These are phyloP conservation scores for Phaseolus coccineus DNA, from an alignment of 331 rosid species.

Conservation along the genomic window DNA sequence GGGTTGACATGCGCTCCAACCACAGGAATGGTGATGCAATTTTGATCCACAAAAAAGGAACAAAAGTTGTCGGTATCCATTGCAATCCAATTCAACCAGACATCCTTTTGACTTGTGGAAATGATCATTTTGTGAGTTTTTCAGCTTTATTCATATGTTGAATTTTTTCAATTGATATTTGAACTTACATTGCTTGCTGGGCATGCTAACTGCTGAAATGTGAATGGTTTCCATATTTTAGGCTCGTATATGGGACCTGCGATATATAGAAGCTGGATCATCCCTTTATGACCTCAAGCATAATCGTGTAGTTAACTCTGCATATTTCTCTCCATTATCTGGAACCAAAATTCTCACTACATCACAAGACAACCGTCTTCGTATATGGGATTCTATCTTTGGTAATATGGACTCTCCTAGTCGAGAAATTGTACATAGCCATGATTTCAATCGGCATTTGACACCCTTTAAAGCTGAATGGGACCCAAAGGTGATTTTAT, in stretches of 20 bases:
- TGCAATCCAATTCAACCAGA: conserved; percentile 96
- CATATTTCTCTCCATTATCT: conserved; percentile 83
- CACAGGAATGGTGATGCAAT: conserved; percentile 63
- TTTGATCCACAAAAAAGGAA: conserved; percentile 90
- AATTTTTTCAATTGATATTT: conserved; percentile 3
- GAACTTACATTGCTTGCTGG: background rate
- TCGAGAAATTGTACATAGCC: conserved; percentile 97
- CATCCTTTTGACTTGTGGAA: conserved; percentile 89
- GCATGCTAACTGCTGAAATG: conserved; percentile 2
- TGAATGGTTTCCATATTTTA: conserved; percentile 43
- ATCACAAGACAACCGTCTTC: conserved; percentile 88
- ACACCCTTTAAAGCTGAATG: conserved; percentile 97
- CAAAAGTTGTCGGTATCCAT: conserved; percentile 89
- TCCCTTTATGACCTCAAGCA: conserved; percentile 68
- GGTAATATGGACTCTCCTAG: conserved; percentile 88
- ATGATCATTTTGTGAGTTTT: conserved; percentile 90
- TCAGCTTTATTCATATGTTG: conserved; percentile 8
- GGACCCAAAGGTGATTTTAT: conserved; percentile 84
- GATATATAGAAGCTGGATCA: conserved; percentile 73
- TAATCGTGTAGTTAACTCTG: conserved; percentile 88
- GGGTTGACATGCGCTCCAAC: conserved; percentile 85
- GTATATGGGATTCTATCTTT: conserved; percentile 91
- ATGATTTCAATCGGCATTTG: conserved; percentile 87
- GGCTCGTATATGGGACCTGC: conserved; percentile 98
- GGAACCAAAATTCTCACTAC: conserved; percentile 92